A percentile compares a stretch with the other conserved stretches of the same genome.
Conservation (phyloP, 139 green algal genomes). For the Chlamydomonas schloesseri region DNA sequence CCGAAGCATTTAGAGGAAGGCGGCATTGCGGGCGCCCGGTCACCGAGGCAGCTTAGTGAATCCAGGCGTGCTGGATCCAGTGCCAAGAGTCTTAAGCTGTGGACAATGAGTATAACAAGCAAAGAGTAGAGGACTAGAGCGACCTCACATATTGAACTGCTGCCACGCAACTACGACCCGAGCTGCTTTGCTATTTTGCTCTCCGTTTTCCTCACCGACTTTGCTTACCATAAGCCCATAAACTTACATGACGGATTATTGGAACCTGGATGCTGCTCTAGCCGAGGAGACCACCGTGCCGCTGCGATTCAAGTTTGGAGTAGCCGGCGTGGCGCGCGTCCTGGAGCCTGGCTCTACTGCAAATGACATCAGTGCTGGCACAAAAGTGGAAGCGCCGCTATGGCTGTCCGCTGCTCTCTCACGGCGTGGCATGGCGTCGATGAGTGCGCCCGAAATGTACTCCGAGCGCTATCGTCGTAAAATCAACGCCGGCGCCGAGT, state of each 20-base stretch:
- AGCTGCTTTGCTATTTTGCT: no score
- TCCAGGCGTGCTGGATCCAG: no score
- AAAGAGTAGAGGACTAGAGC: no score
- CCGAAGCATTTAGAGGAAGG: no score
- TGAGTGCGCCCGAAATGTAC: conserved; percentile 50
- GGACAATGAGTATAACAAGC: no score
- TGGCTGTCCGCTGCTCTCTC: conserved; percentile 47
- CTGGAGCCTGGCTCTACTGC: conserved; percentile 42
- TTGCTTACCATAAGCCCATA: background rate
- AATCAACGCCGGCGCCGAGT: conserved; percentile 57
- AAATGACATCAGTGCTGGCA: conserved; percentile 6
- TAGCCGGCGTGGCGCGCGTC: conserved; percentile 13
- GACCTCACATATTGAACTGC: no score
- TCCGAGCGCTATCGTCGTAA: conserved; percentile 51
- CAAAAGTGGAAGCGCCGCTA: conserved; percentile 28
- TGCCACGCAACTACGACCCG: no score
- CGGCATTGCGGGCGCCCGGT: no score
- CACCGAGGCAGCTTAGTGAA: no score
- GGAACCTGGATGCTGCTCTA: conserved; percentile 31
- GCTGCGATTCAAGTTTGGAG: conserved; percentile 42
- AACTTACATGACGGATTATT: conserved; percentile 36
- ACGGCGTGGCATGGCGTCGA: conserved; percentile 33
- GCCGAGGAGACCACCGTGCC: conserved; percentile 50
- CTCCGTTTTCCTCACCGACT: no score
- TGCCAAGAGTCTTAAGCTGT: no score